Evolutionary conservation across 2,329 filamentous ascomycete genomes (phyloP), one percentile per base, ranked within the genome.

Genomic region (Pseudocercospora fijiensis): DNA sequence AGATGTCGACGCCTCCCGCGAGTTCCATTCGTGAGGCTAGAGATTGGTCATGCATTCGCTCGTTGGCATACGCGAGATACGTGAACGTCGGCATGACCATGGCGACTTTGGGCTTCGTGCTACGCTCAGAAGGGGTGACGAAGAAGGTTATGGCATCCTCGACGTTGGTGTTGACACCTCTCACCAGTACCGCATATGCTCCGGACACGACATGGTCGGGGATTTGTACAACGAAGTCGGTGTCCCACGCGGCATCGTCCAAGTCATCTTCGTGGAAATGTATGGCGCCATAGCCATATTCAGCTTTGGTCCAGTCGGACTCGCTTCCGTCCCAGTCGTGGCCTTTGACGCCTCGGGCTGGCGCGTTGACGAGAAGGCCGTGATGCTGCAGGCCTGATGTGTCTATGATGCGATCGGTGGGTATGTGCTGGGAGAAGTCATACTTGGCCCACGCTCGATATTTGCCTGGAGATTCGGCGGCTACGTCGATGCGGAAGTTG

Each of bases 31-130:
- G 58, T 9, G 58, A 60, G 2, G 58, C 43, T 30, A 47, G 47
- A 5, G 45, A 26, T 41, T 60, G 45, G n/a, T 60, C 58, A 20
- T 60, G 47, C 58, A 60, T 60, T 4, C 58, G 43, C 52, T 60
- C 58, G 28, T 60, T 60, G 43, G 58, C 58, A 22, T 60, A 60
- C 2, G 58, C 58, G 16, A 60, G 58, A 18, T 60, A 60, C 4
- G 58, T 60, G 58, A 60, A 60, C 2, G 58, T 60, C 16, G 58
- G 58, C 58, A 60, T 60, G 10, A 60, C 26, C 16, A 52, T 37
- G 13, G 58, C 58, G 7, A 60, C 58, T 13, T 43, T 26, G 0
- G 24, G n/a, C 10, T 26, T 24, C 7, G 8, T 24, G n/a, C 16
- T 20, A 2, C 18, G 20, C 1, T n/a, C 13, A 13, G 26, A 28